phyloP scores from a whole-genome alignment of 257 asterid species.

The Solanum habrochaites region DNA sequence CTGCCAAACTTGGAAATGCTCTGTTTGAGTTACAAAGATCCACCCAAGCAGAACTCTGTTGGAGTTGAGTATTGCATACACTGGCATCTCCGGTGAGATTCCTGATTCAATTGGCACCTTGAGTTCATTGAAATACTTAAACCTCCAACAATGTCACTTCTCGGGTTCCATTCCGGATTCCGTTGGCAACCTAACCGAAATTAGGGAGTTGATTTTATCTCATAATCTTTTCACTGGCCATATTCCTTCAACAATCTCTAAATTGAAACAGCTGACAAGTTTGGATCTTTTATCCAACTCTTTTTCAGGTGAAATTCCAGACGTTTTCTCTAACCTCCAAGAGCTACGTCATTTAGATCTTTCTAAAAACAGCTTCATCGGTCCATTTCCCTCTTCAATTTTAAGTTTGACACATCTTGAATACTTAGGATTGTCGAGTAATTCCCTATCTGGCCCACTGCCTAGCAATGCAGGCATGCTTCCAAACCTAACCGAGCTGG shows the following conservation, averaged over 20 bases:
- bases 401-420: not conserved
- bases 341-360: no score
- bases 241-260: not conserved
- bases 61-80: not conserved
- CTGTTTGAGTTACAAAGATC: not conserved
- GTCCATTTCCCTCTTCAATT: not conserved
- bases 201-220: not conserved
- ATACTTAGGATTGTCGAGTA: not conserved
- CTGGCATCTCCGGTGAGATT: not conserved
- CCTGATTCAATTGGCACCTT: not conserved
- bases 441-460: not conserved
- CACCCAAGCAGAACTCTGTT: not conserved
- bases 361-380: no score
- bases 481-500: not conserved
- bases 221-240: not conserved
- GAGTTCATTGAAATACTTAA: not conserved
- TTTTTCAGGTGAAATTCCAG: no score
- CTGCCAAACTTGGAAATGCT: not conserved
- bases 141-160: not conserved
- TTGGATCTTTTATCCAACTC: no score
- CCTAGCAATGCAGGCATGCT: not conserved
- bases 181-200: not conserved
- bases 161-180: not conserved
- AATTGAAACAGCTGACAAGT: accelerated
- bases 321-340: no score